phyloP scores from a whole-genome alignment of 1,284 basidiomycete species.

The Stygiomarasmius scandens region DNA sequence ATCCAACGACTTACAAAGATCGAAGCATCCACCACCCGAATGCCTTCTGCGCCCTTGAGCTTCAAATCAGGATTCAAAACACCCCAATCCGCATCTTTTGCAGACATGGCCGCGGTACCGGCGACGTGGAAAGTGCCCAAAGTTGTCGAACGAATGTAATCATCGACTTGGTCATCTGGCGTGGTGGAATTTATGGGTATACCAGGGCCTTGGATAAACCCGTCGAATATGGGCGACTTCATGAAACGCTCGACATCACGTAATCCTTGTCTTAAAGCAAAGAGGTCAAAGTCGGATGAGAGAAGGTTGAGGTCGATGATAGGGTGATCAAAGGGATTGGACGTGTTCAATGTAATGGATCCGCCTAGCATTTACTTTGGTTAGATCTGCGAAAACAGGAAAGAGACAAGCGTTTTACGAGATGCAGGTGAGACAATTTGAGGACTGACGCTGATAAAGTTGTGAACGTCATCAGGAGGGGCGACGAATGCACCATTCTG shows the following conservation, averaged over 20 bases:
- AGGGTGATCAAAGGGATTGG: constrained; percentile 31
- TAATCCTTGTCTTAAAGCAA: constrained; percentile 19
- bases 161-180: constrained; percentile 19
- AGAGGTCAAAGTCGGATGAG: constrained; percentile 18
- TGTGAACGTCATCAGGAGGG: constrained; percentile 10
- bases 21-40: constrained; percentile 23
- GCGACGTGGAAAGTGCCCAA: constrained; percentile 16
- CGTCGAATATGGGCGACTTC: constrained; percentile 16
- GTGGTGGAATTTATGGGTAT: background rate
- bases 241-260: constrained; percentile 18
- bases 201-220: constrained; percentile 8
- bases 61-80: constrained; percentile 22
- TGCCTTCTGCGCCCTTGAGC: constrained; percentile 21
- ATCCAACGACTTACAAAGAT: constrained; percentile 17
- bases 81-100: constrained; percentile 16
- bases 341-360: constrained; percentile 16
- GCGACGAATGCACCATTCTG: constrained; percentile 11
- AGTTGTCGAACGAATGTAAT: constrained; percentile 14
- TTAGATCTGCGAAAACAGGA: background rate
- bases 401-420: constrained; percentile 10
- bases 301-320: constrained; percentile 33
- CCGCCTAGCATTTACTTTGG: constrained; percentile 8
- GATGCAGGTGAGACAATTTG: constrained; percentile 18
- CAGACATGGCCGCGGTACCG: constrained; percentile 17
- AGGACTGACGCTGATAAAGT: constrained; percentile 12